Conservation (phyloP, 768 basidiomycete genomes). For the Trametes coccinea region DNA sequence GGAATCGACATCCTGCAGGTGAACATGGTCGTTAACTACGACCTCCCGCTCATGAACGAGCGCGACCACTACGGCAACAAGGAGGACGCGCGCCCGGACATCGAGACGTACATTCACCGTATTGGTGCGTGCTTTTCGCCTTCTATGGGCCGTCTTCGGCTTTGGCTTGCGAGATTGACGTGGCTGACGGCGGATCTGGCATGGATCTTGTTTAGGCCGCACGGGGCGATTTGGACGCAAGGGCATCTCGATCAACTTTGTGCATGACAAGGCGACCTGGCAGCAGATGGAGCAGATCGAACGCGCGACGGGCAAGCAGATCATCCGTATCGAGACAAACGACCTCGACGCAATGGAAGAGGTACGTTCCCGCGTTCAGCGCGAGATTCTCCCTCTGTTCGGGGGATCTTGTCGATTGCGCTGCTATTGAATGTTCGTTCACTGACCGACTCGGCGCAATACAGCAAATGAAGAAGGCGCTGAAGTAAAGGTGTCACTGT, state of each 20-base stretch:
- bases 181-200: conserved; percentile 1
- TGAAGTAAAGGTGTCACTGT: conserved; percentile 48
- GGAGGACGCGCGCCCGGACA: conserved; percentile 69
- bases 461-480: conserved; percentile 81
- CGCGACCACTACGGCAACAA: conserved; percentile 45
- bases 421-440: background rate
- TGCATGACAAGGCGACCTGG: conserved; percentile 88
- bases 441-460: background rate
- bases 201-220: conserved; percentile 60
- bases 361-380: conserved; percentile 44
- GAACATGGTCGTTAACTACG: conserved; percentile 99
- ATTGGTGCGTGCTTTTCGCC: conserved; percentile 63
- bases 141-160: background rate
- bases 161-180: background rate
- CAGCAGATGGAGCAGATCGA: conserved; percentile 89
- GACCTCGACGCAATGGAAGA: conserved; percentile 95
- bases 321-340: conserved; percentile 83
- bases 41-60: conserved; percentile 84
- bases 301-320: conserved; percentile 71
- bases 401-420: background rate
- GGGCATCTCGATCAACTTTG: conserved; percentile 97
- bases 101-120: conserved; percentile 97
- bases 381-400: background rate
- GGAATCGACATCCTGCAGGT: conserved; percentile 99
- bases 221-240: conserved; percentile 98